phyloP scores from a whole-genome alignment of 768 basidiomycete genomes.

The Phanerochaete carnosa region DNA sequence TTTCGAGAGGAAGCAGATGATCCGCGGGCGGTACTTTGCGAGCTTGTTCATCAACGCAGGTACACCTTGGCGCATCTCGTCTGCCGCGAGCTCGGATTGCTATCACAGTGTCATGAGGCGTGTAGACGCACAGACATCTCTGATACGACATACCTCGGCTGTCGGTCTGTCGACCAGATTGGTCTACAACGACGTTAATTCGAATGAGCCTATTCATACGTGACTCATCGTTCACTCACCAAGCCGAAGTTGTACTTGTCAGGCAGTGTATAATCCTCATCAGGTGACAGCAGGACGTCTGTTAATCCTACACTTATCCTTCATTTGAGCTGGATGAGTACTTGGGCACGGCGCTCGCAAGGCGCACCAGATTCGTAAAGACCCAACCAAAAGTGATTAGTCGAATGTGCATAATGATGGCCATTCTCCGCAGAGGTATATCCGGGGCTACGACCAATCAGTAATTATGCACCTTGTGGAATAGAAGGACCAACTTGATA shows the following conservation, averaged over 20 bases:
- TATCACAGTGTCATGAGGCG: too few relatives aligned
- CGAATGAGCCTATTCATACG: neutral
- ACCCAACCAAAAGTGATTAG: constrained; percentile 82
- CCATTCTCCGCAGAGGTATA: constrained; percentile 63
- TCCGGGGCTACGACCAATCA: constrained; percentile 49
- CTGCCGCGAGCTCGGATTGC: constrained; percentile 52
- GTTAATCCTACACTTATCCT: constrained; percentile 51
- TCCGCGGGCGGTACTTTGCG: constrained; percentile 47
- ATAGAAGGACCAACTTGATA: constrained; percentile 59
- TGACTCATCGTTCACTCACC: too few relatives aligned
- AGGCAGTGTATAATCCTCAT: constrained; percentile 61
- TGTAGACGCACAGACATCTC: neutral
- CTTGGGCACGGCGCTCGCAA: neutral
- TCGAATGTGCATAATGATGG: constrained; percentile 77
- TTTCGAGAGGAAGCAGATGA: constrained; percentile 79
- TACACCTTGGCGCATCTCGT: constrained; percentile 53
- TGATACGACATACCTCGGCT: constrained; percentile 43
- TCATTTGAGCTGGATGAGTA: neutral
- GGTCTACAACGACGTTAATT: constrained; percentile 43
- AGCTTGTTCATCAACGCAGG: constrained; percentile 62
- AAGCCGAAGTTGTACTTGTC: constrained; percentile 58
- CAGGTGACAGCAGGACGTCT: constrained; percentile 42
- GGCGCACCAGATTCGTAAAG: constrained; percentile 58
- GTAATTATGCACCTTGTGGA: neutral
- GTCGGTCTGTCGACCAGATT: constrained; percentile 75